Base-by-base conservation (phyloP, 805 yeast species). In the Metschnikowia sp. region DNA sequence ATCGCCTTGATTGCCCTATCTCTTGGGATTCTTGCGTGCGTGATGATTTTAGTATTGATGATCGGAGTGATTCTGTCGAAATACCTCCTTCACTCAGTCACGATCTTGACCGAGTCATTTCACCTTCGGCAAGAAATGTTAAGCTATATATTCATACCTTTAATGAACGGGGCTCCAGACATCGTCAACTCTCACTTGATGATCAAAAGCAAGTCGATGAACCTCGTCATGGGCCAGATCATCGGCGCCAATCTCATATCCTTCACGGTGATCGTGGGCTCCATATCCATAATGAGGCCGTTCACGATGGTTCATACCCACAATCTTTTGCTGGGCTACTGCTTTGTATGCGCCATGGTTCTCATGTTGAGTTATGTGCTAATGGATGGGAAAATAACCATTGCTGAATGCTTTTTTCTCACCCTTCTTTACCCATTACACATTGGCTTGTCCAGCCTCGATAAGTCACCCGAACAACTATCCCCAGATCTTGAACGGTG, bases 141-240 rank as follows among this genome's bases (percentile, higher is more conserved):
- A 35, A 62, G 70, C 41, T 68, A 62, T 43, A 55, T 69, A 46
- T 40, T 71, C 9, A 60, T 71, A 5, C 76, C 76, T 1, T 51
- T 69, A 10, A 56, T 69, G 22, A 71, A 71, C 49, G 64, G 72
- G 3, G 53, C 64, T 10, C 74, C 74, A 10, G 76, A 71, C 51
- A 55, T 71, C 19, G 50, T 70, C 15, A 69, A 66, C 45, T 69
- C 69, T 53, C 61, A 66, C 42, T 55, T 64, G 29, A 59, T 68
- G 7, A 52, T 71, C 15, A 48, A 53, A 13, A 50, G 63, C 8
- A 55, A 61, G 15, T 60, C 71, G 2, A 50, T 63, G 1, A 72
- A 69, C 33, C 50, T 71, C 18, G 68, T 69, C 3, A 47, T 71
- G 30, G 75, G 75, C 3, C 75, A 71, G 48, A 50, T 69, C 7